Evolutionary conservation across 768 basidiomycete species (phyloP).

Genomic region (Coprinopsis strossmayeri): DNA sequence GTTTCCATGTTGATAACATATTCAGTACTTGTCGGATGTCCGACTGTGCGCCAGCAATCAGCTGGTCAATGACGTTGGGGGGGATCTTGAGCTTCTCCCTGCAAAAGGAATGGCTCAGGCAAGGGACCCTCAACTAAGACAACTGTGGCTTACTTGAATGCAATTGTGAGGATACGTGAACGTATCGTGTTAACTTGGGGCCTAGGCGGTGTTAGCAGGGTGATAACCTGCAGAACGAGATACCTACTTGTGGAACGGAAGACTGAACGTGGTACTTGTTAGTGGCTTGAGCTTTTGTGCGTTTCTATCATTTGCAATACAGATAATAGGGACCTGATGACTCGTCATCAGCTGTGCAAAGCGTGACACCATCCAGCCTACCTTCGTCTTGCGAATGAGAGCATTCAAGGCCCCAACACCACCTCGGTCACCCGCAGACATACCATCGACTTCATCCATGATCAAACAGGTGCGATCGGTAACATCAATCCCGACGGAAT

Average conservation of each 20-base stretch:
- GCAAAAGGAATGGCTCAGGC: background rate
- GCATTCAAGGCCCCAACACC: conserved; percentile 92
- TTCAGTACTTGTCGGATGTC: conserved; percentile 97
- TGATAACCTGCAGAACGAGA: background rate
- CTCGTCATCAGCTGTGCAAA: background rate
- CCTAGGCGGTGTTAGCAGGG: conserved; percentile 32
- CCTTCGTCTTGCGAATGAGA: conserved; percentile 90
- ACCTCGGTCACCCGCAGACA: conserved; percentile 96
- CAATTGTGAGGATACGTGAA: conserved; percentile 81
- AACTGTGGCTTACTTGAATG: conserved; percentile 74
- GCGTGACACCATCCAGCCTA: conserved; percentile 25
- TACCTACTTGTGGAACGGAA: conserved; percentile 73
- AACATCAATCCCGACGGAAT: conserved; percentile 65
- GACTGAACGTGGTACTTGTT: conserved; percentile 56
- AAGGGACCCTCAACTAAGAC: too few relatives aligned
- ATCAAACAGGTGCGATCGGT: conserved; percentile 83
- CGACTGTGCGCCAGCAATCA: conserved; percentile 82
- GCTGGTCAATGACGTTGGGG: conserved; percentile 86
- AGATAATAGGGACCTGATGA: conserved; percentile 88
- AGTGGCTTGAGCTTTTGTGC: conserved; percentile 93
- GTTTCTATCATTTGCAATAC: conserved; percentile 88
- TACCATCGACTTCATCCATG: conserved; percentile 99
- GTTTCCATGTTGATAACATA: conserved; percentile 96
- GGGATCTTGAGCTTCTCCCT: conserved; percentile 95
- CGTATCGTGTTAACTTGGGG: conserved; percentile 73